Conservation (phyloP, 257 asterid genomes). For the Solanum chmielewskii region DNA sequence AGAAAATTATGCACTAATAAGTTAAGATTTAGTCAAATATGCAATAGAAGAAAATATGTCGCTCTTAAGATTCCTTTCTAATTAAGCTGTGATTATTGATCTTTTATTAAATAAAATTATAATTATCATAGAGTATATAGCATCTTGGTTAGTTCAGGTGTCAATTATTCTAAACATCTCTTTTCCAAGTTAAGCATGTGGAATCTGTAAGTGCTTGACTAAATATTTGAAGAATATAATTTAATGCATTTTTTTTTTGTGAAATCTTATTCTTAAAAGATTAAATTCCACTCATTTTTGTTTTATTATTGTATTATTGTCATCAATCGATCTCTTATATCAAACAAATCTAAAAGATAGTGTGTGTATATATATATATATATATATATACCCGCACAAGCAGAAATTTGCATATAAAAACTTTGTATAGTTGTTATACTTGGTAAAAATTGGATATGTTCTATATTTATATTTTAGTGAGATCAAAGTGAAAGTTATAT, state of each 20-base stretch:
- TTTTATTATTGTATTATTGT: not conserved
- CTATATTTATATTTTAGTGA: not conserved
- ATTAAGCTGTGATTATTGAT: slow-evolving; percentile 1
- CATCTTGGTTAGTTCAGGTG: slow-evolving; percentile 13
- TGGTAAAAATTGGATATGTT: not conserved
- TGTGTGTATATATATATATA: no score
- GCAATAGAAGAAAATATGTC: slow-evolving; percentile 12
- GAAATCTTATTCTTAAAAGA: not conserved
- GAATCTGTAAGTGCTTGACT: slow-evolving; percentile 5
- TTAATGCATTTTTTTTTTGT: not conserved
- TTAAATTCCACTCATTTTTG: not conserved
- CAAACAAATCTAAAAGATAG: not conserved
- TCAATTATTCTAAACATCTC: slow-evolving; percentile 11
- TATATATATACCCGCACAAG: not conserved
- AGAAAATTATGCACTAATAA: not conserved
- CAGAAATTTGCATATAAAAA: not conserved
- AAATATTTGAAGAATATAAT: not conserved
- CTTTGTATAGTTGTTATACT: not conserved
- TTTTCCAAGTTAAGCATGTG: not conserved
- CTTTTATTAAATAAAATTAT: not conserved
- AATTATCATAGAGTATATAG: not conserved
- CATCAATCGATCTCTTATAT: not conserved
- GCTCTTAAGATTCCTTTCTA: slow-evolving; percentile 3
- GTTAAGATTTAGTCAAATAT: slow-evolving; percentile 5
- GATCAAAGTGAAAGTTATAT: not conserved